Evolutionary conservation across 139 green algal genomes (phyloP).

Genomic region (Zygnema circumcarinatum): DNA sequence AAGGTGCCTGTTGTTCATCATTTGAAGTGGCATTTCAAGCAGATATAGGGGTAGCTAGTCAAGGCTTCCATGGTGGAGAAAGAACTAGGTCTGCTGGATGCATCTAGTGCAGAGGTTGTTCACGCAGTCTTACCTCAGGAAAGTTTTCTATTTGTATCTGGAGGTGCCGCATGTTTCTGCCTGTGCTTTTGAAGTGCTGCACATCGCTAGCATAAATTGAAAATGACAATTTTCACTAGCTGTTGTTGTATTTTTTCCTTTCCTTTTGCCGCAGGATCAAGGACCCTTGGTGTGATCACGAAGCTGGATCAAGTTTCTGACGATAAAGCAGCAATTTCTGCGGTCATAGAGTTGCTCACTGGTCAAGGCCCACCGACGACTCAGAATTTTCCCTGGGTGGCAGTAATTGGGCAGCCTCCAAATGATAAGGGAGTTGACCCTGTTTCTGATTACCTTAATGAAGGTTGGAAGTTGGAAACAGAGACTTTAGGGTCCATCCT

Average conservation of each 20-base stretch:
- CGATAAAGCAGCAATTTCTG: slow-evolving; percentile 3
- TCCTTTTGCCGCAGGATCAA: slow-evolving; percentile 4
- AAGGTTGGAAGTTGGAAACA: slow-evolving; percentile 12
- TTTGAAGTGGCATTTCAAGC: too few relatives aligned
- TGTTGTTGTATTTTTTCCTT: too few relatives aligned
- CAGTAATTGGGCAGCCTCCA: slow-evolving; percentile 25
- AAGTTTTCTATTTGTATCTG: too few relatives aligned
- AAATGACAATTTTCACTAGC: too few relatives aligned
- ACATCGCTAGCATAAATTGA: too few relatives aligned
- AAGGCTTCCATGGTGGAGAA: too few relatives aligned
- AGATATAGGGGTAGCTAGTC: too few relatives aligned
- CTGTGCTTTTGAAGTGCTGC: too few relatives aligned
- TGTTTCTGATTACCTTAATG: background rate
- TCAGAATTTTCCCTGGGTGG: slow-evolving; percentile 43
- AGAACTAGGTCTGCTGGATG: too few relatives aligned
- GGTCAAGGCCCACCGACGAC: slow-evolving; percentile 11
- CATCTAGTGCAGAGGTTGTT: too few relatives aligned
- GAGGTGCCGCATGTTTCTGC: too few relatives aligned
- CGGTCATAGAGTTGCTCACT: slow-evolving; percentile 3
- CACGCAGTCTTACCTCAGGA: too few relatives aligned
- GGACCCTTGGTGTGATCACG: slow-evolving; percentile 42
- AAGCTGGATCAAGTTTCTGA: slow-evolving; percentile 9
- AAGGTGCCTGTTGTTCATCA: slow-evolving; percentile 16
- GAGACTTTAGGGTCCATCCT: slow-evolving; percentile 9
- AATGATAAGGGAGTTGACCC: background rate